Base-by-base conservation (phyloP, 371 early-diverging fungal genomes). In the Circinella umbellata region DNA sequence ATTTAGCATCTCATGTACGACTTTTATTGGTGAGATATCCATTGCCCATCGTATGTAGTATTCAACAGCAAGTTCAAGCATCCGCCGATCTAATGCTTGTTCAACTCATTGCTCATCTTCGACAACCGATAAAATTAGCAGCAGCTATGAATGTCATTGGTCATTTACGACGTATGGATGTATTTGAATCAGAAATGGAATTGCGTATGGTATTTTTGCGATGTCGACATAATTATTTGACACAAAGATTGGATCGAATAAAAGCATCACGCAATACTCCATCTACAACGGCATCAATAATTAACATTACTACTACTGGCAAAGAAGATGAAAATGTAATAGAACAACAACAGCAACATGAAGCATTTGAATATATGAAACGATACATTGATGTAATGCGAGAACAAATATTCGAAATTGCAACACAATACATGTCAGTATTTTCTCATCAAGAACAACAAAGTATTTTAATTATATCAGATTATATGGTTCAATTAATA, bases 341-440 rank as follows among this genome's bases (percentile, higher is more conserved):
- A 51, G 15, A 66, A 73, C 39, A 54, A 27, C 63, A 54, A 3
- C 42, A 42, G 42, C 84, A 78, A 49, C 69, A 73, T n/a, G 85
- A 89, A 35, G 83, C 91, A 2, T 86, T 86, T 38, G 90, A 90
- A n/a, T 91, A 85, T 66, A 61, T 93, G 48, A 91, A 91, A 54
- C 82, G 86, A 60, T 93, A 91, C 68, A 87, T 93, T 49, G 95
- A 94, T 72, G 82, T 91, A 8, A 84, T 88, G 64, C 88, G 94
- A 34, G 94, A 94, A 69, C 88, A 91, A 67, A 87, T 93, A 68
- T 91, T 93, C 76, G 94, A 95, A 69, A 92, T 92, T 49, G 84
- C 92, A 64, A 92, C 90, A 6, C 94, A 95, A 60, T 95, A 92
- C 72, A 89, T 89, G 66, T 88, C 91, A 42, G 90, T 95, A 37